Base-by-base conservation (phyloP, 2,329 filamentous ascomycete species). In the Alternaria rosae region DNA sequence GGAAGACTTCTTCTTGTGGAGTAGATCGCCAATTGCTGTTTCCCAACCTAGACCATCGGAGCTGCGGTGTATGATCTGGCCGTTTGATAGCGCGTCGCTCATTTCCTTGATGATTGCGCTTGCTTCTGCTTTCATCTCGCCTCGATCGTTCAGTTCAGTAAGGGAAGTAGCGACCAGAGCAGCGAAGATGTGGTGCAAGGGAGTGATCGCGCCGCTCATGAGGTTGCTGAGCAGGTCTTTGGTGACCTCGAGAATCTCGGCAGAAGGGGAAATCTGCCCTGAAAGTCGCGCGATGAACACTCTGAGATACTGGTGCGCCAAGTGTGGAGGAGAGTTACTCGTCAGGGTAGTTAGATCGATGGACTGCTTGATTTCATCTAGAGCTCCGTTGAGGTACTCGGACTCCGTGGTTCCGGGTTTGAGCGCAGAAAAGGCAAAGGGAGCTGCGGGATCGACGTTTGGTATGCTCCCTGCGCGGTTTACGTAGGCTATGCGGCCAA, bases 221-320 rank as follows among this genome's bases (percentile, higher is more conserved):
- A 80, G 59, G 43, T 72, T 74, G 12, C 47, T 55, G 12, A 79
- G 68, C 6, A 80, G 67, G 8, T 76, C 71, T 41, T 73, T 75
- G 1, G 75, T 76, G 15, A 71, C 53, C 12, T 56, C 52, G 4
- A 79, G 62, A 11, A 72, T 60, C 7, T 79, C 75, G 1, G 57
- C 59, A 2, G 77, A 73, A 7, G 73, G 47, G 5, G 57, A 25
- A 13, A 64, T 70, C 23, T 68, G 68, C 3, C 72, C 61, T 10
- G 70, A 73, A 12, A 73, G 64, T 15, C 77, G 71, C 26, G 76
- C 71, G 17, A 76, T 73, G 13, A 78, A 71, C 6, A 80, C 64
- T 26, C 73, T 75, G 11, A 79, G 66, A 59, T 79, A 78, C n/a
- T 77, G 77, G 52, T 73, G 72, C 15, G 76, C 73, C n/a, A 80